These are phyloP conservation scores for Prunus dulcis DNA, from an alignment of 306 rosid genomes.

Conservation along the genomic window DNA sequence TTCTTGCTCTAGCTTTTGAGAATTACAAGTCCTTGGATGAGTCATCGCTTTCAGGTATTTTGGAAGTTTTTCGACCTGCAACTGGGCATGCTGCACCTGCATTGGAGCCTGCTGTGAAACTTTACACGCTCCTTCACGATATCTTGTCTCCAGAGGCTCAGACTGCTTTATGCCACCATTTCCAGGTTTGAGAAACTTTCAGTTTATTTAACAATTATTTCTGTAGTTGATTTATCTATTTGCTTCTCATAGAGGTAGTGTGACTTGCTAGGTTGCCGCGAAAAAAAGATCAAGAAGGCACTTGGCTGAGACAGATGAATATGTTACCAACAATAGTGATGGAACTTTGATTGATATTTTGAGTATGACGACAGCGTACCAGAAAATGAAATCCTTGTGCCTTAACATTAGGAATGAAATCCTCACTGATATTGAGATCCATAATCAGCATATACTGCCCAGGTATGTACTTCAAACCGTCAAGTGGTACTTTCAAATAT, in stretches of 20 bases:
- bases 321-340: constrained; percentile 59
- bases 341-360: constrained; percentile 58
- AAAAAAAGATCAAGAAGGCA: constrained; percentile 87
- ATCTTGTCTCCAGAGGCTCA: constrained; percentile 95
- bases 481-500: constrained; percentile 2
- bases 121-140: constrained; percentile 88
- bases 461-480: constrained; percentile 51
- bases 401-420: constrained; percentile 72
- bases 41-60: constrained; percentile 66
- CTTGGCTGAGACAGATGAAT: constrained; percentile 89
- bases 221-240: constrained; percentile 10
- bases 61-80: constrained; percentile 72
- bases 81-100: constrained; percentile 82
- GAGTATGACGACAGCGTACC: constrained; percentile 66
- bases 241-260: constrained; percentile 24
- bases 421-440: constrained; percentile 79
- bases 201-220: constrained; percentile 19
- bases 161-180: constrained; percentile 82
- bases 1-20: constrained; percentile 71
- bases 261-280: constrained; percentile 71
- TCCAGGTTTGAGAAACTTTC: constrained; percentile 66
- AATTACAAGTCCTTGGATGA: constrained; percentile 95
- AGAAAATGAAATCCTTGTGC: constrained; percentile 83
- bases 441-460: constrained; percentile 88
- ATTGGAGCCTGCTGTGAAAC: constrained; percentile 87